These are phyloP conservation scores for Vachellia pachyceras DNA, from an alignment of 306 rosid species.

Conservation along the genomic window DNA sequence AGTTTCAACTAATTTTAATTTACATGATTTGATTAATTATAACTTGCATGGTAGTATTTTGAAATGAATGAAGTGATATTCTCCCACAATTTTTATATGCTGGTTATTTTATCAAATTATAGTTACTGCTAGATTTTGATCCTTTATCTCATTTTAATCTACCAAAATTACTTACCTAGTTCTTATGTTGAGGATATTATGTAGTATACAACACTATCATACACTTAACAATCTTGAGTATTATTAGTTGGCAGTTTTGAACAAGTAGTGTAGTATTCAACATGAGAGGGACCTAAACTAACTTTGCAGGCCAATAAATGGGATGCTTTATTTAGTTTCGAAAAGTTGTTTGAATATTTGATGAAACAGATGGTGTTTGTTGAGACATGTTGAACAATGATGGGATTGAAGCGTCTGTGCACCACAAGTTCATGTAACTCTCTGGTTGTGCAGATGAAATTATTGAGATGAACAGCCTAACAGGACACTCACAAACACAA, in stretches of 20 bases:
- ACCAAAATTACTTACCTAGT: too few species aligned
- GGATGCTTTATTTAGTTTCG: background rate
- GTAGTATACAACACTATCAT: too few species aligned
- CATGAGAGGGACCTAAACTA: conserved; percentile 20
- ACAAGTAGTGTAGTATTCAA: background rate
- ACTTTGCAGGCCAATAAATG: conserved; percentile 34
- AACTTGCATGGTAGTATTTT: too few species aligned
- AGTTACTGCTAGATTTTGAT: too few species aligned
- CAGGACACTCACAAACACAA: background rate
- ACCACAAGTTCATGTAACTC: background rate
- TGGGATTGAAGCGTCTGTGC: conserved; percentile 7
- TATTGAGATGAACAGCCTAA: conserved; percentile 8
- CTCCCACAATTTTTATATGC: too few species aligned
- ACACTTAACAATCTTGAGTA: too few species aligned
- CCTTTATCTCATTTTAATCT: too few species aligned
- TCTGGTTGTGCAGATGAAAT: background rate
- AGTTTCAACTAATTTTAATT: too few species aligned
- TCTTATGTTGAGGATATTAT: too few species aligned
- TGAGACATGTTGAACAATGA: conserved; percentile 3
- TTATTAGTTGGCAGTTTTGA: background rate
- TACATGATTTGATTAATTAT: too few species aligned
- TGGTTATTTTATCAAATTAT: too few species aligned
- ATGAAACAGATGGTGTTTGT: background rate
- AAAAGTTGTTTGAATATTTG: background rate
- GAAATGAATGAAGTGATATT: too few species aligned